Conservation (phyloP, 306 rosid genomes). For the Quercus bicolor region DNA sequence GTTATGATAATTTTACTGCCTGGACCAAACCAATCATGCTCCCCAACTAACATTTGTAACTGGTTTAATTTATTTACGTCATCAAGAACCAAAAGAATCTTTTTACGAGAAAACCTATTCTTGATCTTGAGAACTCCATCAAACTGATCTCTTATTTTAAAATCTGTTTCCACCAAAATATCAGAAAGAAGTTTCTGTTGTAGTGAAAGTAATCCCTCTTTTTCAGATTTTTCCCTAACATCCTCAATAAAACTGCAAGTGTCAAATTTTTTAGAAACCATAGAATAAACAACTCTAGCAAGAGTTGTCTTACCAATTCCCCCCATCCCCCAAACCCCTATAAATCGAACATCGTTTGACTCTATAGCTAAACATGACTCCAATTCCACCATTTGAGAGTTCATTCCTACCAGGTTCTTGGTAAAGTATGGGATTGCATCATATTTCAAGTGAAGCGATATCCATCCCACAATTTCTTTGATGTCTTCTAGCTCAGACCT, state of each 20-base stretch:
- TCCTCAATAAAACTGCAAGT: not conserved
- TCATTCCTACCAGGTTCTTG: no score
- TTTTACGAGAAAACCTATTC: accelerated
- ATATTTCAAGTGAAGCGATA: no score
- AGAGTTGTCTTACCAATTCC: not conserved
- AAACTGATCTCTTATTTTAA: not conserved
- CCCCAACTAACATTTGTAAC: accelerated
- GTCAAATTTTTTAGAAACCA: not conserved
- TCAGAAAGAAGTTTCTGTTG: not conserved
- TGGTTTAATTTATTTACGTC: not conserved
- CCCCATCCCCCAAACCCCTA: not conserved
- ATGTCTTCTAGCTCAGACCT: no score
- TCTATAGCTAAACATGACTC: no score
- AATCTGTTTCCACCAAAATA: not conserved
- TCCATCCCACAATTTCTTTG: no score
- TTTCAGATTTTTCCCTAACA: not conserved
- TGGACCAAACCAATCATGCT: not conserved
- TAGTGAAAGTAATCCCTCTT: accelerated
- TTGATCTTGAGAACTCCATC: not conserved
- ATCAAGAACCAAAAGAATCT: not conserved
- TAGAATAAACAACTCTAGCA: not conserved
- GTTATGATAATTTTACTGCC: not conserved
- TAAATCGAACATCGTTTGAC: no score
- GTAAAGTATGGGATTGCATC: no score
- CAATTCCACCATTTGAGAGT: no score